Conservation (phyloP, 1,139 yeast genomes). For the Suhomyces coccinellae region DNA sequence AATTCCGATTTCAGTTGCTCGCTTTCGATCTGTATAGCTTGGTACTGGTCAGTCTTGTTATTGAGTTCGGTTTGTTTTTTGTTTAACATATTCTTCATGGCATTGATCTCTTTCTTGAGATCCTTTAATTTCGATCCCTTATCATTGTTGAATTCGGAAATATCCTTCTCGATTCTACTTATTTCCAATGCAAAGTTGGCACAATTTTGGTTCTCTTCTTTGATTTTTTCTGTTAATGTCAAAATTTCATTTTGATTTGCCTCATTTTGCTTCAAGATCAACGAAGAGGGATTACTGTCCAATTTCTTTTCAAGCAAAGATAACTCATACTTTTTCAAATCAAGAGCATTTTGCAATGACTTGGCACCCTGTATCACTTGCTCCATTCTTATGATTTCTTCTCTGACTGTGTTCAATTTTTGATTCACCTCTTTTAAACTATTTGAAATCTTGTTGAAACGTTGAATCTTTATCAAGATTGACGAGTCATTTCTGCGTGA, state of each 20-base stretch:
- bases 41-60: constrained; percentile 54
- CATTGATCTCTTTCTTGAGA: constrained; percentile 55
- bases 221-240: constrained; percentile 41
- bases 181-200: constrained; percentile 44
- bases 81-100: constrained; percentile 37
- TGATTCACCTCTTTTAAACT: constrained; percentile 39
- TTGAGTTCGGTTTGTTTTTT: constrained; percentile 47
- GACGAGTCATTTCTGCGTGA: constrained; percentile 64
- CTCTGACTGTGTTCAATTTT: constrained; percentile 43
- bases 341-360: constrained; percentile 63
- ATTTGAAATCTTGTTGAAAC: constrained; percentile 54
- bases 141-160: constrained; percentile 76
- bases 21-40: constrained; percentile 64
- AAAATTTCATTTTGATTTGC: constrained; percentile 52
- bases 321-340: constrained; percentile 67
- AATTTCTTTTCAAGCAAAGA: constrained; percentile 60
- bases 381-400: constrained; percentile 47
- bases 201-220: constrained; percentile 30
- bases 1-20: constrained; percentile 70
- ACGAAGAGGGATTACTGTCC: constrained; percentile 60
- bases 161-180: constrained; percentile 66
- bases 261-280: constrained; percentile 52
- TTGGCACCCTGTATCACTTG: constrained; percentile 52
- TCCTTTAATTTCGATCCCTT: constrained; percentile 79
- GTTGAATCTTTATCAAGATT: constrained; percentile 65